A percentile compares a stretch with the other conserved stretches of the same genome.
Evolutionary conservation across 352 stramenopile genomes (phyloP).

Genomic region (Phytopythium kandeliae): DNA sequence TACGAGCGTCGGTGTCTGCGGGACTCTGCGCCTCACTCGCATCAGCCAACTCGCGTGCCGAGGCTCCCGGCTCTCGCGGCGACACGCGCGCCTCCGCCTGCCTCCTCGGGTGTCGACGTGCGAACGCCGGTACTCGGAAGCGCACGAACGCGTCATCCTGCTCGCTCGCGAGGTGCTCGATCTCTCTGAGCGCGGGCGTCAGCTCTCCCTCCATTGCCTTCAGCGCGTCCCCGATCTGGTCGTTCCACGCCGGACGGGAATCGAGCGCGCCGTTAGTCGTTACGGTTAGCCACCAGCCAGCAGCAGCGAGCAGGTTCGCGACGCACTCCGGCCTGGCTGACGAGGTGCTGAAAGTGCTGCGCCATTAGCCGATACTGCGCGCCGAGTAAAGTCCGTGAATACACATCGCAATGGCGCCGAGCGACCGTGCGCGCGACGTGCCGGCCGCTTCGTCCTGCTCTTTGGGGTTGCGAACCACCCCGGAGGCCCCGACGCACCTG

Average conservation of each 20-base stretch:
- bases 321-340: not conserved
- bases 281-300: no score
- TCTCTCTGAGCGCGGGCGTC: slow-evolving; percentile 12
- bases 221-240: slow-evolving; percentile 16
- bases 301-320: not conserved
- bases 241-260: no score
- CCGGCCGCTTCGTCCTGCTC: no score
- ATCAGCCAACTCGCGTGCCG: not conserved
- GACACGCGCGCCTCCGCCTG: not conserved
- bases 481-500: not conserved
- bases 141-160: slow-evolving; percentile 1
- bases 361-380: slow-evolving; percentile 30
- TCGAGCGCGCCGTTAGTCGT: no score
- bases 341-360: slow-evolving; percentile 25
- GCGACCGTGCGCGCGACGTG: not conserved
- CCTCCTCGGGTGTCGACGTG: slow-evolving; percentile 1
- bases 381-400: no score
- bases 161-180: slow-evolving; percentile 9
- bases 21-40: not conserved
- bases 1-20: not conserved
- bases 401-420: not conserved
- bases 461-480: no score
- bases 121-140: slow-evolving; percentile 2
- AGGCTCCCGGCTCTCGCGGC: not conserved
- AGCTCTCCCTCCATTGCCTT: slow-evolving; percentile 20